These are phyloP conservation scores for Malbranchea zuffiana DNA, from an alignment of 2,329 filamentous ascomycete genomes.

Conservation along the genomic window DNA sequence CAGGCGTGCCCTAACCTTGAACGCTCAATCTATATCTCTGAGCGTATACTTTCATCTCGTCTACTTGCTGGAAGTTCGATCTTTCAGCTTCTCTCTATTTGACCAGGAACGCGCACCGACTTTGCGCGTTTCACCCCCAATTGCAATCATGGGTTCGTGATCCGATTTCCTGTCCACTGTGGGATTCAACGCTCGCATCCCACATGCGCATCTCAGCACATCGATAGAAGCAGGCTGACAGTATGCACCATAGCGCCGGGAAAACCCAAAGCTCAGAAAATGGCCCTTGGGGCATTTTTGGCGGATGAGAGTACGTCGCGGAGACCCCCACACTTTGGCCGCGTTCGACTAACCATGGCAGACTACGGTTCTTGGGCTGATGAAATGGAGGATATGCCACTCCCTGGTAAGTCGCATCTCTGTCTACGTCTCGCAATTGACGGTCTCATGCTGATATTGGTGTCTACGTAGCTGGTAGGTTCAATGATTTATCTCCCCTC, in stretches of 20 bases:
- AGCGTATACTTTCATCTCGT: constrained; percentile 17
- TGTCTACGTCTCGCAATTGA: constrained; percentile 2
- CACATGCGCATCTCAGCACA: no score
- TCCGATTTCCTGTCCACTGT: constrained; percentile 7
- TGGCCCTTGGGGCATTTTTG: constrained; percentile 95
- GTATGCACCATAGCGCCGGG: constrained; percentile 58
- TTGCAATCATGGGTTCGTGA: constrained; percentile 51
- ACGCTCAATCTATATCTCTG: constrained; percentile 13
- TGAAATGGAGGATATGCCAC: constrained; percentile 81
- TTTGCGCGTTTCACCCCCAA: constrained; percentile 31
- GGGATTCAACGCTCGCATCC: not conserved
- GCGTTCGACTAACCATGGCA: constrained; percentile 25
- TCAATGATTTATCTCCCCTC: constrained; percentile 13
- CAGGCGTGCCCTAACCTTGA: constrained; percentile 3
- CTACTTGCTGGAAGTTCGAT: constrained; percentile 17
- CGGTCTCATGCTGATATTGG: constrained; percentile 3
- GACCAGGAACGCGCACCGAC: constrained; percentile 32
- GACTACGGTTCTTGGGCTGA: constrained; percentile 92
- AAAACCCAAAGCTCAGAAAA: constrained; percentile 90
- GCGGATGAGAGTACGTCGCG: constrained; percentile 67
- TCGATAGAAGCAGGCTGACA: constrained; percentile 10
- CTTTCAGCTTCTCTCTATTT: constrained; percentile 19
- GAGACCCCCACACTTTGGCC: not conserved
- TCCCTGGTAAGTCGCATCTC: constrained; percentile 52
- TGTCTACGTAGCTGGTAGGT: constrained; percentile 9